Evolutionary conservation across 2,329 filamentous ascomycete species (phyloP).

Genomic region (Aspergillus cejpii): DNA sequence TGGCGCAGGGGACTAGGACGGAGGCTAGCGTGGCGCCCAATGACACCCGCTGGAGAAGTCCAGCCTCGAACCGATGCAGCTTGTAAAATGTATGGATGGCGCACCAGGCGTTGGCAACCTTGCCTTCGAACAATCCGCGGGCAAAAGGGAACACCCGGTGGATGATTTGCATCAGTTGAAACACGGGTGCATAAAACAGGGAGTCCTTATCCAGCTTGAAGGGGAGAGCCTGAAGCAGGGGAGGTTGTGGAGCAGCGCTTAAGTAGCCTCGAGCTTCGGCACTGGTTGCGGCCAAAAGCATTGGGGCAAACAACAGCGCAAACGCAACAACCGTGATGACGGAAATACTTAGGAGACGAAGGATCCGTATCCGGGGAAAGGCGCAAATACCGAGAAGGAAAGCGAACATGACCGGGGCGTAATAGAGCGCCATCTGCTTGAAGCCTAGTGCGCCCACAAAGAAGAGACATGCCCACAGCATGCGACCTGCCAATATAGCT

Average conservation of each 20-base stretch:
- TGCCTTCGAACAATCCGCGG: slow-evolving; percentile 95
- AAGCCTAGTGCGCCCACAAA: slow-evolving; percentile 93
- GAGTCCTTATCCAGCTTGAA: slow-evolving; percentile 57
- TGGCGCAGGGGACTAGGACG: slow-evolving; percentile 69
- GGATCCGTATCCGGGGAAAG: slow-evolving; percentile 62
- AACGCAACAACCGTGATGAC: slow-evolving; percentile 68
- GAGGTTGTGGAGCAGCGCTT: slow-evolving; percentile 56
- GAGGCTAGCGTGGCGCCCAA: slow-evolving; percentile 66
- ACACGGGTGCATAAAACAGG: slow-evolving; percentile 64
- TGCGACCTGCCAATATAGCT: slow-evolving; percentile 75
- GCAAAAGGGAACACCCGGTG: slow-evolving; percentile 95
- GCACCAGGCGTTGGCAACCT: slow-evolving; percentile 98
- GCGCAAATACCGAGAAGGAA: slow-evolving; percentile 83
- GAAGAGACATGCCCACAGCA: slow-evolving; percentile 84
- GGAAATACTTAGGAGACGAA: slow-evolving; percentile 67
- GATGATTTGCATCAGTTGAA: slow-evolving; percentile 75
- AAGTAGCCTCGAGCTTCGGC: slow-evolving; percentile 60
- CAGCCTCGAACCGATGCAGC: slow-evolving; percentile 64
- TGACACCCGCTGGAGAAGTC: slow-evolving; percentile 68
- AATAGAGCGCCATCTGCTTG: slow-evolving; percentile 99
- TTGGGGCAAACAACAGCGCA: slow-evolving; percentile 64
- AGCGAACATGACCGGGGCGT: slow-evolving; percentile 85
- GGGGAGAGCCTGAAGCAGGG: slow-evolving; percentile 52
- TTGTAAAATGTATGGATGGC: slow-evolving; percentile 85
- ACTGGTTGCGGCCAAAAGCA: slow-evolving; percentile 65